These are phyloP conservation scores for Tritrichomonas musculus DNA, from an alignment of 208 protist genomes.

Conservation along the genomic window DNA sequence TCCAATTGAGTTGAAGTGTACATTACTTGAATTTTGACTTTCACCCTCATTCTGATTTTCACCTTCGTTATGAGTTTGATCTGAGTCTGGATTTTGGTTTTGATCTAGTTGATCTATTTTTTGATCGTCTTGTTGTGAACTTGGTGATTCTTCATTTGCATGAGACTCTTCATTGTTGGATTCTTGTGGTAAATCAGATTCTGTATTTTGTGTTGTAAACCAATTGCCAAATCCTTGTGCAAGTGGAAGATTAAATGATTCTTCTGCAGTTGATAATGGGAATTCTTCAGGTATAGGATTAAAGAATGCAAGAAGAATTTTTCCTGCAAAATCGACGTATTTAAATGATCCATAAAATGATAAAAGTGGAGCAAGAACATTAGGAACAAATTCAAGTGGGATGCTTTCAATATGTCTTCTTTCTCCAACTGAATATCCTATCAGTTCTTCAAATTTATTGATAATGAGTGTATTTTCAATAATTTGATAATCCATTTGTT, in stretches of 20 bases:
- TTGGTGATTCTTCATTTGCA: too few relatives aligned
- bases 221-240: conserved; percentile 10
- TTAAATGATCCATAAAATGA: neutral
- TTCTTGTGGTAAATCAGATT: neutral
- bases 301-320: neutral
- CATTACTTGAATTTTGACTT: too few relatives aligned
- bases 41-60: too few relatives aligned
- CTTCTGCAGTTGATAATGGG: neutral
- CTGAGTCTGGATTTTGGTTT: too few relatives aligned
- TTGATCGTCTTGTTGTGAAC: too few relatives aligned
- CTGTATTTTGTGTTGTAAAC: neutral
- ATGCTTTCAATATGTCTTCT: neutral
- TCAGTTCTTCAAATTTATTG: neutral
- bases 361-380: neutral
- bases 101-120: too few relatives aligned
- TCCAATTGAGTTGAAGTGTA: too few relatives aligned
- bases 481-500: neutral
- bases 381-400: neutral
- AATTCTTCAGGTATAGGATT: neutral
- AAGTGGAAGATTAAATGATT: neutral
- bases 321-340: neutral
- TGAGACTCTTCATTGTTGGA: too few relatives aligned
- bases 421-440: conserved; percentile 3
- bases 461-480: neutral
- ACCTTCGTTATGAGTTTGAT: too few relatives aligned